Base-by-base conservation (phyloP, 1,284 basidiomycete genomes). In the Xerocomus nothofagi region DNA sequence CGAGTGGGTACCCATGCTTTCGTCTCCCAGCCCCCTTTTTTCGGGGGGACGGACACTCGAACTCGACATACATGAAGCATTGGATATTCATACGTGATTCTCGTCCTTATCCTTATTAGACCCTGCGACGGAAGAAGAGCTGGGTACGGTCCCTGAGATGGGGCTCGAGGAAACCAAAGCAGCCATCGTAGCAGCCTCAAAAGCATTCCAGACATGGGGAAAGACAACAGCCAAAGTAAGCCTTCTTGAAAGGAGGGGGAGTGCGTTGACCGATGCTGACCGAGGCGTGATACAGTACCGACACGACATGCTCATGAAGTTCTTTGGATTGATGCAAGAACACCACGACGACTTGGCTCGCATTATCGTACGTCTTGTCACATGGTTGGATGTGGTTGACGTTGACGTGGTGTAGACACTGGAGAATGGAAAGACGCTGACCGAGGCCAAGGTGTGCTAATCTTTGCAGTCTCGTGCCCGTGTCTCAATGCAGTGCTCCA, bases 371-470 rank as follows among this genome's bases (percentile, higher is more conserved):
- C 57, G 84, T 71, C 14, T 23, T 21, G 17, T 40, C 15, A 31
- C 14, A 24, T 49, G 55, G 61, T 40, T 48, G 50, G 61, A 32
- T 34, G 26, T 41, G 26, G 30, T 54, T 47, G 37, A 56, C 33
- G 47, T 54, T 60, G 48, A 56, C 50, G 15, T 34, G 47, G 57
- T 32, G 21, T 49, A 93, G 88, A 93, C 91, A 6, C 73, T 91
- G 54, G 94, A 98, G 73, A 98, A 98, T 60, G 94, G 94, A 32
- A 98, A 98, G 74, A 78, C 91, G 4, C 73, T 95, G 44, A 71
- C 75, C 0, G 93, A 97, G 59, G 90, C 82, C 20, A 88, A 88
- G 76, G 88, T 86, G 54, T 15, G 51, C 18, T 43, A 6, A 44
- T 23, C 15, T 44, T 11, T 40, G 44, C 14, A 24, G 20, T 32